Evolutionary conservation across 805 yeast species (phyloP), one percentile per base, ranked within the genome.

Genomic region (Ogataea haglerorum): DNA sequence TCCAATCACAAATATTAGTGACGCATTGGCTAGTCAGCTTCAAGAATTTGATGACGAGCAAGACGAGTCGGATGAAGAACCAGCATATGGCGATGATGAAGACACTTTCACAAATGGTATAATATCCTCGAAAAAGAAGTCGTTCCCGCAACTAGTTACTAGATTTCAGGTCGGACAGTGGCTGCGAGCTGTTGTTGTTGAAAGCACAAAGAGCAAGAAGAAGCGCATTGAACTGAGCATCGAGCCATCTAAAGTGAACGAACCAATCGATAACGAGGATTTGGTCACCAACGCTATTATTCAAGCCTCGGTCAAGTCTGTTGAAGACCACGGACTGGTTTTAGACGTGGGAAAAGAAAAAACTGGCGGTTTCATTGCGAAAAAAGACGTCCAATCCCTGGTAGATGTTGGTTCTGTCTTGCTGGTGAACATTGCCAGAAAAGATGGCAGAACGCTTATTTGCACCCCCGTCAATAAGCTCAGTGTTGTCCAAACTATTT

Each of bases 311-410:
- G 79, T 93, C 16, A 73, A 71, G 46, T 82, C 95, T 34, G 64
- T 86, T 17, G 98, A 93, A 70, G 99, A 93, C 60, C 96, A 88
- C 60, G 99, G 99, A 64, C 75, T 80, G 17, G 76, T 86, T 42
- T 64, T 91, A 30, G 83, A 82, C 51, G 61, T 84, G 28, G 97
- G 97, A 24, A 58, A 72, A 36, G 48, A 51, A 12, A 75, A 71
- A 5, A 42, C 73, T 7, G 66, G 78, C 21, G 96, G 95, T 1
- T 90, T 91, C 61, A 68, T 90, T 34, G 74, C 95, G 2, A 80
- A 76, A 48, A 83, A 82, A 49, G 91, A 83, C 43, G 63, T 84
- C 36, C 59, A 61, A 27, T 54, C 58, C 26, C 68, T 72, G 12
- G 66, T 65, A 6, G 70, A 65, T 14, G 68, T 69, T 8, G 97